phyloP scores from a whole-genome alignment of 192 early-diverging fungal genomes.

The Entomortierella lignicola region DNA sequence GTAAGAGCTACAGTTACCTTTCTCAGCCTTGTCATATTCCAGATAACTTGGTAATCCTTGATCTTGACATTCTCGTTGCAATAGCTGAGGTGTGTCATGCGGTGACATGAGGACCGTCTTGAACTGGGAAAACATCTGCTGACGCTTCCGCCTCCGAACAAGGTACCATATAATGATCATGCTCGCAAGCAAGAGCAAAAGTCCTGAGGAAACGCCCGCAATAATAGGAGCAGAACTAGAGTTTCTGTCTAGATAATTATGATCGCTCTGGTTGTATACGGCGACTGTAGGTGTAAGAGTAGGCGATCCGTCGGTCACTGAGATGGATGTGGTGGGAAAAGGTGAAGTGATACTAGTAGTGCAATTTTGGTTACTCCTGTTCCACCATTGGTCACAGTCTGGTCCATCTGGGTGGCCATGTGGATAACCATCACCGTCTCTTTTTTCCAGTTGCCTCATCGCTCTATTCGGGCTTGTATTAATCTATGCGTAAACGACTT shows the following conservation, averaged over 20 bases:
- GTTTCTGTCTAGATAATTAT: not conserved
- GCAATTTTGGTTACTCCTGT: not conserved
- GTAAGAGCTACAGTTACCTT: not conserved
- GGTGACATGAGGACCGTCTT: conserved; percentile 14
- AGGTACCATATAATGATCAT: conserved; percentile 6
- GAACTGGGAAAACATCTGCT: not conserved
- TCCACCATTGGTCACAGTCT: not conserved
- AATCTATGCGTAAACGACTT: not conserved
- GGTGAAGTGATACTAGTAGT: not conserved
- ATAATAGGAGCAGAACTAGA: conserved; percentile 4
- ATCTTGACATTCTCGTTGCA: not conserved
- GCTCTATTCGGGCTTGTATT: not conserved
- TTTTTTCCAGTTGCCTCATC: not conserved
- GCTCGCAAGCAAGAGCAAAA: not conserved
- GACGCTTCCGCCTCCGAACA: conserved; percentile 7
- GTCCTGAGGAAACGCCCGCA: not conserved
- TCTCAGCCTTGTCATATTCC: not conserved
- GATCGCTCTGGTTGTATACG: not conserved
- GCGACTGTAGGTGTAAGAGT: not conserved
- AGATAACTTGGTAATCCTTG: not conserved
- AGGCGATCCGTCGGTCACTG: not conserved
- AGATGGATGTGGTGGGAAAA: not conserved
- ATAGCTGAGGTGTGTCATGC: not conserved
- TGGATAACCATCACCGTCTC: not conserved
- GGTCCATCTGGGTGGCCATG: not conserved